Conservation (phyloP, 2,329 filamentous ascomycete species). For the Fusarium redolens region DNA sequence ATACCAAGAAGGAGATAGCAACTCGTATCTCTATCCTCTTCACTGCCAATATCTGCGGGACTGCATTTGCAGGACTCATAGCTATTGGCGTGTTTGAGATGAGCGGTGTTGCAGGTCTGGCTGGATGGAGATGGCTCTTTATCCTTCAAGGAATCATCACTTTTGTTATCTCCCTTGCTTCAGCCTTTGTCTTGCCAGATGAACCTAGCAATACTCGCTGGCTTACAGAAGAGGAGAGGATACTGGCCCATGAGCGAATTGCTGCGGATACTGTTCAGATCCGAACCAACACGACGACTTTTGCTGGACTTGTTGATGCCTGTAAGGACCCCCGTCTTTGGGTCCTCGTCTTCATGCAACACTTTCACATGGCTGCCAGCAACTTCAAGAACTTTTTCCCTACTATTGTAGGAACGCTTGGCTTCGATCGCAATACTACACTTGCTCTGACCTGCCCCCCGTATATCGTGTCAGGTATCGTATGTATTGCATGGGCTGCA, state of each 20-base stretch:
- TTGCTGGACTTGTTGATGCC: conserved; percentile 57
- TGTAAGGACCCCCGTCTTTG: conserved; percentile 48
- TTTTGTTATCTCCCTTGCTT: conserved; percentile 43
- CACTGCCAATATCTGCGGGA: conserved; percentile 51
- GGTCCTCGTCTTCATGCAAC: conserved; percentile 37
- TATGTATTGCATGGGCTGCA: conserved; percentile 35
- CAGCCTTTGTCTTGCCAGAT: conserved; percentile 50
- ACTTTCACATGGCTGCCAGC: conserved; percentile 36
- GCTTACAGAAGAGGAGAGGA: conserved; percentile 52
- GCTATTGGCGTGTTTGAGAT: conserved; percentile 54
- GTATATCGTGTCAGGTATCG: conserved; percentile 55
- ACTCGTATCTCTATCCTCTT: conserved; percentile 58
- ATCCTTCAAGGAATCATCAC: conserved; percentile 45
- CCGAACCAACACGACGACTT: conserved; percentile 53
- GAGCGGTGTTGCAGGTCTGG: conserved; percentile 38
- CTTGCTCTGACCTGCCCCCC: conserved; percentile 63
- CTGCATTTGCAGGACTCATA: conserved; percentile 57
- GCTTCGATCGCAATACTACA: conserved; percentile 59
- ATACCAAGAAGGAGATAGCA: conserved; percentile 61
- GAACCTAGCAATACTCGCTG: conserved; percentile 53
- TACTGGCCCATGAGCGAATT: conserved; percentile 57
- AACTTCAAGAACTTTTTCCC: conserved; percentile 48
- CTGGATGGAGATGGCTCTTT: conserved; percentile 50
- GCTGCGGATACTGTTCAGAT: conserved; percentile 45
- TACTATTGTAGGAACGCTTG: conserved; percentile 58